Evolutionary conservation across 1,284 basidiomycete species (phyloP).

Genomic region (Rhodofomes roseus): DNA sequence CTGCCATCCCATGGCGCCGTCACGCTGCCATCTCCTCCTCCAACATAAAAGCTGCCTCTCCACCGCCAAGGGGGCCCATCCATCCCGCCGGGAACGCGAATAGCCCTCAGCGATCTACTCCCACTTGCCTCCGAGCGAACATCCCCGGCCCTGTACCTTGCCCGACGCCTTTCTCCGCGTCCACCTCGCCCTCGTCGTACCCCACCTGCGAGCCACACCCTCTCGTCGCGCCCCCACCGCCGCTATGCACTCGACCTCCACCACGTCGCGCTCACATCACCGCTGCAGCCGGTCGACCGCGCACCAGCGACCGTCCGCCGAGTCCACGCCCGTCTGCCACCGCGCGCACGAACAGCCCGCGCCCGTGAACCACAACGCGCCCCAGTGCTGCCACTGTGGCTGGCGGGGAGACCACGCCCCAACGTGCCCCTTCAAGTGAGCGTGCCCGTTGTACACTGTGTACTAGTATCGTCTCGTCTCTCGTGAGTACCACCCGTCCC

Average conservation of each 20-base stretch:
- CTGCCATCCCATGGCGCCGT: neutral
- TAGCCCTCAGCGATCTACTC: neutral
- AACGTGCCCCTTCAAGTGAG: slow-evolving; percentile 58
- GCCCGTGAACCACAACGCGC: slow-evolving; percentile 39
- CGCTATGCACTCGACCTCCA: slow-evolving; percentile 20
- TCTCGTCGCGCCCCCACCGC: neutral
- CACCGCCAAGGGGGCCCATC: neutral
- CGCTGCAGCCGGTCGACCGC: slow-evolving; percentile 13
- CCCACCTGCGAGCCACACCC: slow-evolving; percentile 6
- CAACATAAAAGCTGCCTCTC: neutral
- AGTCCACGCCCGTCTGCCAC: slow-evolving; percentile 15
- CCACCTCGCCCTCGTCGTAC: neutral
- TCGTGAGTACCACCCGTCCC: slow-evolving; percentile 15
- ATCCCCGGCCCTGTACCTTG: slow-evolving; percentile 2
- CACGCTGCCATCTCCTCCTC: neutral
- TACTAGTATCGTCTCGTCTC: neutral
- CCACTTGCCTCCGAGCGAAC: slow-evolving; percentile 2
- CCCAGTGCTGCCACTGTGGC: slow-evolving; percentile 76
- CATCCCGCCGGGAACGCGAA: neutral
- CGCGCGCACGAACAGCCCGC: slow-evolving; percentile 13
- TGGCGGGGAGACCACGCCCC: slow-evolving; percentile 65
- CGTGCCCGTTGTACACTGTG: slow-evolving; percentile 6
- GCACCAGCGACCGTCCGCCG: slow-evolving; percentile 11
- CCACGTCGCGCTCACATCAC: slow-evolving; percentile 14
- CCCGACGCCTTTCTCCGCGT: slow-evolving; percentile 9